These are phyloP conservation scores for Ceratobasidium sp. DNA, from an alignment of 1,284 basidiomycete genomes.

Conservation along the genomic window DNA sequence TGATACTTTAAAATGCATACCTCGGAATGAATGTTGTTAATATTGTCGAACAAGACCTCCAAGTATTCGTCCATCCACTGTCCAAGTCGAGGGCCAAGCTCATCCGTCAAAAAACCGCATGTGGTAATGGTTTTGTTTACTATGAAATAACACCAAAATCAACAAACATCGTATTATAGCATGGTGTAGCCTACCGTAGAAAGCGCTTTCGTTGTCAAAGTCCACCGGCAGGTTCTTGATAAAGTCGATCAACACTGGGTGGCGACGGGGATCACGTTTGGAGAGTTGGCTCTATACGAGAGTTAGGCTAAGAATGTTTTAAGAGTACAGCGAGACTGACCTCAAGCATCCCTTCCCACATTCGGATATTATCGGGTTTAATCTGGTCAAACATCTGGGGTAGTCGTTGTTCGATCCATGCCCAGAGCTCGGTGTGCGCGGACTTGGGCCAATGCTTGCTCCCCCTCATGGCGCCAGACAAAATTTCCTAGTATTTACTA, in stretches of 20 bases:
- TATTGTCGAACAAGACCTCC: conserved; percentile 78
- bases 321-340: conserved; percentile 58
- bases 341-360: conserved; percentile 78
- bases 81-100: conserved; percentile 73
- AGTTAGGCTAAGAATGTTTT: conserved; percentile 13
- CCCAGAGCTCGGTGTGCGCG: conserved; percentile 76
- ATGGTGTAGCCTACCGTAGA: conserved; percentile 69
- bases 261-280: conserved; percentile 89
- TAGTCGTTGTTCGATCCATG: conserved; percentile 82
- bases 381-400: conserved; percentile 81
- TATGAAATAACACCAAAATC: conserved; percentile 53
- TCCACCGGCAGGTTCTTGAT: conserved; percentile 82
- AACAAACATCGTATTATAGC: conserved; percentile 16
- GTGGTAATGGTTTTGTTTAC: conserved; percentile 78
- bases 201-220: conserved; percentile 83
- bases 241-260: conserved; percentile 83
- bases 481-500: not conserved
- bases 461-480: conserved; percentile 63
- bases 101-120: conserved; percentile 71
- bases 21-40: conserved; percentile 87
- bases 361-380: conserved; percentile 84
- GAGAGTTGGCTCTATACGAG: conserved; percentile 70
- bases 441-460: conserved; percentile 90
- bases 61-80: conserved; percentile 77
- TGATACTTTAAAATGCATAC: conserved; percentile 59